These are phyloP conservation scores for Crithidia brevicula DNA, from an alignment of 208 protist genomes.

Conservation along the genomic window DNA sequence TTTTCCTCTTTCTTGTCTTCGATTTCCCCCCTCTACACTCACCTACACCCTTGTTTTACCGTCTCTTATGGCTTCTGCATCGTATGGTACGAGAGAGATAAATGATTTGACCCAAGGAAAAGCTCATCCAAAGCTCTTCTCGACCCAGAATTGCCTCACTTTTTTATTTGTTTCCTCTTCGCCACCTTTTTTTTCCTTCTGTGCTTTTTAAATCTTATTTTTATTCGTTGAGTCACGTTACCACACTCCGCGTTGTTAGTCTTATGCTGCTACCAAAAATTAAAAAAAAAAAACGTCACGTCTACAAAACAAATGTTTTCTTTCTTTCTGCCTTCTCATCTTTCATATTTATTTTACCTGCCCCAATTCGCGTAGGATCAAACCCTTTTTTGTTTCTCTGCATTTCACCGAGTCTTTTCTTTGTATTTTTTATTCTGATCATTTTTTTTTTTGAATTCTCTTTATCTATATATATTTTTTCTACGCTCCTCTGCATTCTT, in stretches of 20 bases:
- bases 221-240: slow-evolving; percentile 3
- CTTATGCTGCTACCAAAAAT: too few species aligned
- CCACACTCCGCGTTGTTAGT: too few species aligned
- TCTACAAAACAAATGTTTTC: not conserved
- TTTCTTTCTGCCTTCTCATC: not conserved
- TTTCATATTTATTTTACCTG: not conserved
- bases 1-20: not conserved
- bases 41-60: slow-evolving; percentile 3
- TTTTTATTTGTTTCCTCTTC: slow-evolving; percentile 7
- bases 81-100: too few species aligned
- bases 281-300: not conserved
- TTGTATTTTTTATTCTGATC: not conserved
- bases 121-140: too few species aligned
- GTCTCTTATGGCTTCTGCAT: not conserved
- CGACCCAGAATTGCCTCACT: not conserved
- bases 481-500: not conserved
- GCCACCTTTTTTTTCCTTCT: slow-evolving; percentile 3
- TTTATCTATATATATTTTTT: too few species aligned
- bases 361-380: not conserved
- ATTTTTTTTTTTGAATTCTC: too few species aligned
- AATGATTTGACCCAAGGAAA: too few species aligned
- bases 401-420: not conserved
- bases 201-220: not conserved
- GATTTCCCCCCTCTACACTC: not conserved
- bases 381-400: not conserved